Evolutionary conservation across 345 rosid species (phyloP).

Genomic region (Populus davidiana): DNA sequence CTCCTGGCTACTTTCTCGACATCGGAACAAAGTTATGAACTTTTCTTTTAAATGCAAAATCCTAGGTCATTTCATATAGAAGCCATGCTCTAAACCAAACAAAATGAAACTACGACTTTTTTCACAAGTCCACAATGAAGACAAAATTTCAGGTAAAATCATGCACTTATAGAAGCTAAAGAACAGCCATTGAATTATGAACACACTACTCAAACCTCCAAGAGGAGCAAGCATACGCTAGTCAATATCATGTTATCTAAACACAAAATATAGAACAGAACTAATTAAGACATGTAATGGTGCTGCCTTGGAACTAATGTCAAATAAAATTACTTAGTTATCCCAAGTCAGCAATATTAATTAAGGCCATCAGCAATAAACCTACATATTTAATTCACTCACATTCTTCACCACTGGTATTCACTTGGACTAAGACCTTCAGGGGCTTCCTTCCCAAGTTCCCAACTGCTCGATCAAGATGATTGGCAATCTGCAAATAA

Average conservation of each 20-base stretch:
- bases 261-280: neutral
- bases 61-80: neutral
- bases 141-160: neutral
- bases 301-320: too few species aligned
- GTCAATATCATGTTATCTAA: neutral
- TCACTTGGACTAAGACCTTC: constrained; percentile 86
- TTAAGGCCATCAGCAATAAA: neutral
- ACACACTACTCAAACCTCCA: neutral
- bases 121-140: too few species aligned
- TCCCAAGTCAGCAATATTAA: neutral
- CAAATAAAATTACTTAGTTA: too few species aligned
- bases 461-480: constrained; percentile 64
- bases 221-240: neutral
- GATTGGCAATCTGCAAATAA: constrained; percentile 71
- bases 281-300: neutral
- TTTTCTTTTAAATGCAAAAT: neutral
- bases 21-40: neutral
- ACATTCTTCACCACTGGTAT: constrained; percentile 99
- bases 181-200: neutral
- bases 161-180: neutral
- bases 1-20: neutral
- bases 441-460: constrained; percentile 73
- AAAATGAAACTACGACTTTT: neutral
- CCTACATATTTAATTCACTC: constrained; percentile 24
- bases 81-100: neutral